Base-by-base conservation (phyloP, 768 basidiomycete species). In the Boletus rubescentipes region DNA sequence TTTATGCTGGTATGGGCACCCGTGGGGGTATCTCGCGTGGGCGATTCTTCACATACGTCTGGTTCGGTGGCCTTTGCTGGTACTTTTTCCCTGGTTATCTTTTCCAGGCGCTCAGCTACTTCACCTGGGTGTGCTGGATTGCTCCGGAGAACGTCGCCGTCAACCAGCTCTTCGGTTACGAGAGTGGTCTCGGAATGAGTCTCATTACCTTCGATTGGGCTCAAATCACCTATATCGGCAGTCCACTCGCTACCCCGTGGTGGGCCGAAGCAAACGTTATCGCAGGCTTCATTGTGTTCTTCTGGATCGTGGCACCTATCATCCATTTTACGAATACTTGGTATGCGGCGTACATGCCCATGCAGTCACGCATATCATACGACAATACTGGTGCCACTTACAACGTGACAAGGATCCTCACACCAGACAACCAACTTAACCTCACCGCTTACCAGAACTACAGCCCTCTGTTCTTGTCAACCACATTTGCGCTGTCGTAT, bases 121-220 rank as follows among this genome's bases (percentile, higher is more conserved):
- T 85, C 73, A 79, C 74, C 29, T 80, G 79, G 77, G 74, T 80
- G 10, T 78, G 77, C 65, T 83, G 82, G 90, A 89, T 92, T 52
- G 84, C 71, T 9, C 91, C 90, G 1, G 67, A 86, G 20, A 89
- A 89, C 61, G 57, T 86, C 51, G 74, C 68, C 48, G 78, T 93
- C 64, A 91, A 90, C 67, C 83, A 88, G 63, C 75, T 91, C 68
- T 91, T 92, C 57, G 89, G 90, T 18, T 84, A 83, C 60, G 57
- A 64, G 42, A 66, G 62, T 46, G 75, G 77, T 29, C 71, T 86
- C 59, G 84, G 85, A 38, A 89, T 91, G 86, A 85, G 85, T 59
- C 67, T 90, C 53, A 69, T 90, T 58, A 89, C 88, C 39, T 89
- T 93, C 62, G 91, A 93, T 60, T 93, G 90, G 90, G 73, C 85